Base-by-base conservation (phyloP, 345 rosid species). In the Linum trigynum region DNA sequence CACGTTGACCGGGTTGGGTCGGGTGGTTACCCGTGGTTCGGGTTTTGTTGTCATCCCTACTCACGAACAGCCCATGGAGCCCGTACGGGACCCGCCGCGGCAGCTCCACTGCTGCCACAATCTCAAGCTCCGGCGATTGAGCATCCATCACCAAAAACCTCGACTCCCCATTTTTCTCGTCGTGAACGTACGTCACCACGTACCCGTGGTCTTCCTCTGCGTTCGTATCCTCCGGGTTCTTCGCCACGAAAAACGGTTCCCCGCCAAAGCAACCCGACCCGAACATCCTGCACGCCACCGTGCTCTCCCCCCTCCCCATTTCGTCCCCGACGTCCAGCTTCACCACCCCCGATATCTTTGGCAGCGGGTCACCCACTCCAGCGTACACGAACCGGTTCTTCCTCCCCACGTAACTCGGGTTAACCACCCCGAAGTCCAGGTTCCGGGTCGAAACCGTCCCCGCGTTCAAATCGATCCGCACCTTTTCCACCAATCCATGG, bases 111-210 rank as follows among this genome's bases (percentile, higher is more conserved):
- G 89, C 75, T 1, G 86, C 83, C 64, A 80, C 83, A 60, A 79
- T 62, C 14, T 80, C 83, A 23, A 85, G 83, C 15, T 65, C 48
- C 3, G 82, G 79, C 15, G 89, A 80, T 71, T 64, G 77, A 0
- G 89, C 89, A 41, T 85, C 89, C 86, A 82, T 79, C 41, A 85
- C 89, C 55, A 85, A 15, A 66, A 85, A 82, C 71, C 70, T 75
- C 9, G 89, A 85, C 67, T 77, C 83, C 36, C 82, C 86, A 1
- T 55, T 14, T 16, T 60, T 66, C 74, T 85, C 89, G 63, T 85
- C 82, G 39, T 85, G 86, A 65, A 80, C 81, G 62, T 77, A 85
- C 0, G 76, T 57, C 50, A 85, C 72, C 38, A 85, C 57, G 42
- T 80, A 85, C 16, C 89, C 86, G 57, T 84, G 83, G 67, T 82